Evolutionary conservation across 139 green algal genomes (phyloP), one percentile per base, ranked within the genome.

Genomic region (Chlorella sp.): DNA sequence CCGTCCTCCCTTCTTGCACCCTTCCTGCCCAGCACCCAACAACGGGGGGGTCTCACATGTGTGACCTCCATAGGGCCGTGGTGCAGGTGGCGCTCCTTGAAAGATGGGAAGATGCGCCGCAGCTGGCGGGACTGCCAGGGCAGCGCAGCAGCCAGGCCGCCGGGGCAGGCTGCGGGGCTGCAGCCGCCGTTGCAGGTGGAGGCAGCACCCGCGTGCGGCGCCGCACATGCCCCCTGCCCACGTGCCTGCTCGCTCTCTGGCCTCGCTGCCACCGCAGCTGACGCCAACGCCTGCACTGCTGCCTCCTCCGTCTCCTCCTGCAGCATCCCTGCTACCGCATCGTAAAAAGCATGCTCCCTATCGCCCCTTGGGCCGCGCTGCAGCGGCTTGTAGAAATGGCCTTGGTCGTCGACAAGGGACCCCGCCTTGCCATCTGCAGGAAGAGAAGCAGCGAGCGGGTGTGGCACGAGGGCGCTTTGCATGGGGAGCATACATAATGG

Each of bases 331-430:
- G 89, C 86, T 9, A 95, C 64, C 18, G 42, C 22, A 81, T 91
- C 68, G 76, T 97, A 96, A 60, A 96, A 96, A 3, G 87, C 79
- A 2, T 84, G 90, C 79, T 97, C 95, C 0, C 95, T 89, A 12
- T 93, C 88, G 32, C 93, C 94, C 3, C 95, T 80, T 11, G 93
- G 94, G 19, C 94, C 95, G 24, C 42, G 83, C 91, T 96, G 89
- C n/a, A 96, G 87, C 39, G 93, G 95, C 89, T 97, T 97, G 88
- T 96, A 96, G 37, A 97, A 97, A 42, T 94, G 91, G 9, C 95
- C 95, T 24, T 83, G 39, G 39, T 94, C 92, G 60, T 97, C 95
- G 2, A 97, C 91, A 0, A 97, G 82, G 0, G 94, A 95, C 5
- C 93, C 94, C 14, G 93, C 94, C 57, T 95, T 95, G 34, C 94